Conservation (phyloP, 495 filamentous ascomycete genomes). For the Collariella sp. region DNA sequence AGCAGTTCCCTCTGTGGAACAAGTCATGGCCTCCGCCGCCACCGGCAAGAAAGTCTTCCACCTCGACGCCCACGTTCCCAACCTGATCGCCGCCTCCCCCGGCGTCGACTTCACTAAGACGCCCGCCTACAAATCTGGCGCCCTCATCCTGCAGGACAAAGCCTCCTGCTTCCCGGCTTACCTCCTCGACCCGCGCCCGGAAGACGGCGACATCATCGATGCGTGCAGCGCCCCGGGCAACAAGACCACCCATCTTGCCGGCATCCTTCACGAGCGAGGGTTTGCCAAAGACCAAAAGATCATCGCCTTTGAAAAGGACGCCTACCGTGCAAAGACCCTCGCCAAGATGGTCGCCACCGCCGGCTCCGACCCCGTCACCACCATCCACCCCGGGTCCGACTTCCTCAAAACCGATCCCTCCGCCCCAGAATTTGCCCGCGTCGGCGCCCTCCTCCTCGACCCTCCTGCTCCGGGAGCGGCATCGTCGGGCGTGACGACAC, state of each 20-base stretch:
- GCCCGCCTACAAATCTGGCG: constrained; percentile 61
- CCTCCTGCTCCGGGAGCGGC: constrained; percentile 93
- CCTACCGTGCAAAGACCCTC: constrained; percentile 56
- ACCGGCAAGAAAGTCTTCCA: constrained; percentile 30
- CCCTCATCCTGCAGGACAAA: constrained; percentile 89
- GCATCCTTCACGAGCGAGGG: constrained; percentile 43
- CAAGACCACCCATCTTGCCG: constrained; percentile 90
- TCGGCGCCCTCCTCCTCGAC: constrained; percentile 73
- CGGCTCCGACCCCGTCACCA: constrained; percentile 54
- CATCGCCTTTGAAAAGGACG: constrained; percentile 64
- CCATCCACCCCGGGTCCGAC: constrained; percentile 61
- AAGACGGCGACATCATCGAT: constrained; percentile 70
- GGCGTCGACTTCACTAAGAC: constrained; percentile 57
- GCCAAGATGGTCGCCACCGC: constrained; percentile 75
- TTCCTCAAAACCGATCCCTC: constrained; percentile 66
- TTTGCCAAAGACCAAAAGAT: constrained; percentile 26
- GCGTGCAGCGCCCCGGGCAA: constrained; percentile 92
- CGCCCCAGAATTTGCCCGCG: constrained; percentile 42
- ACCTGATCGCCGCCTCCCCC: constrained; percentile 70
- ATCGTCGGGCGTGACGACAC: constrained; percentile 81
- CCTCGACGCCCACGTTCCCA: constrained; percentile 70
- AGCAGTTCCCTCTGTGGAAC: constrained; percentile 39
- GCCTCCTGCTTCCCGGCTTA: constrained; percentile 94
- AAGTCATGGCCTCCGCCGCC: constrained; percentile 27
- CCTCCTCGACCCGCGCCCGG: constrained; percentile 53